phyloP scores from a whole-genome alignment of 2,329 filamentous ascomycete species.

The Botrytis fabae region DNA sequence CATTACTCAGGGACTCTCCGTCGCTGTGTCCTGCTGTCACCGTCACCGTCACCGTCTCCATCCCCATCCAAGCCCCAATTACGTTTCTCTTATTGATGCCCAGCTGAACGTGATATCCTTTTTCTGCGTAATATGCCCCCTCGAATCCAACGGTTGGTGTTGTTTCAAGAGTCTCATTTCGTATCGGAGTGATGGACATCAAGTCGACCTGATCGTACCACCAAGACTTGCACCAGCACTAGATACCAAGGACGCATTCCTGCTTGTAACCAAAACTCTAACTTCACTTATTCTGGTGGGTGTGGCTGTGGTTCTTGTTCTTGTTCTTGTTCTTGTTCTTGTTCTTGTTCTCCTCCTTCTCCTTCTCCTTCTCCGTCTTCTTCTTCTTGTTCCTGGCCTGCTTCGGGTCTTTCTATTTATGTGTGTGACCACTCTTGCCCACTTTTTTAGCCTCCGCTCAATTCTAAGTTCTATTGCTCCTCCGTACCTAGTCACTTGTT shows the following conservation, averaged over 20 bases:
- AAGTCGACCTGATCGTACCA: not conserved
- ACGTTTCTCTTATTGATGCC: not conserved
- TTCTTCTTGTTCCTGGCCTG: not conserved
- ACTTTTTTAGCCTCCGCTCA: not conserved
- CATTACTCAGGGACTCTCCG: not conserved
- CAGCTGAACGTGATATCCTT: not conserved
- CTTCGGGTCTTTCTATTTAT: not conserved
- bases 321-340: not conserved
- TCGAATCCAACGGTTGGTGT: not conserved
- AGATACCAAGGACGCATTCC: not conserved
- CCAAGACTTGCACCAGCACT: not conserved
- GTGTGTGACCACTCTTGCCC: not conserved
- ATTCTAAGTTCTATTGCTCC: not conserved
- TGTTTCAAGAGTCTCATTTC: not conserved
- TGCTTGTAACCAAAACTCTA: not conserved
- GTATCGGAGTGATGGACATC: not conserved
- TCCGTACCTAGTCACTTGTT: not conserved
- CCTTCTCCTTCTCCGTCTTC: too few species aligned
- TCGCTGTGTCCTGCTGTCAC: too few species aligned
- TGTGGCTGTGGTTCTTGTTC: too few species aligned
- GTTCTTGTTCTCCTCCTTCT: not conserved
- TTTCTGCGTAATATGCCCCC: not conserved
- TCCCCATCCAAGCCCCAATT: not conserved
- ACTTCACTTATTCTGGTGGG: not conserved
- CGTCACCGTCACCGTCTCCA: not conserved